Evolutionary conservation across 306 rosid species (phyloP).

Genomic region (Clitoria ternatea): DNA sequence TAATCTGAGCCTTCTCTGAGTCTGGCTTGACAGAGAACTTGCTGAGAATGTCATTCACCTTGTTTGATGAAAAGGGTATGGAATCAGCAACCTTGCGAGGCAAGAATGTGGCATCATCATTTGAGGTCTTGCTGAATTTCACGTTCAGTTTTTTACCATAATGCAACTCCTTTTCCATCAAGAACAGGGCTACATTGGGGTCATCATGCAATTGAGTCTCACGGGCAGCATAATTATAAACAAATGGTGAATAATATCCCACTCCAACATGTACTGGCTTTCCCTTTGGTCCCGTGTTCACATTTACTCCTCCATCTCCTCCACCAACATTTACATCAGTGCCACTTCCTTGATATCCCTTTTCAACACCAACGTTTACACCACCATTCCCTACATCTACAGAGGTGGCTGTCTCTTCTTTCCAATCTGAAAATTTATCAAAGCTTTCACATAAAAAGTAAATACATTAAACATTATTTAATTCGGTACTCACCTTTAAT

Average conservation of each 20-base stretch:
- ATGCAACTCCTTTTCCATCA: constrained; percentile 60
- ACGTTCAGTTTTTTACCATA: constrained; percentile 47
- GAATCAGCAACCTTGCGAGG: constrained; percentile 44
- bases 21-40: constrained; percentile 42
- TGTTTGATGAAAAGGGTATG: constrained; percentile 67
- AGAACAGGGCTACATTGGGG: constrained; percentile 64
- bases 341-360: constrained; percentile 34
- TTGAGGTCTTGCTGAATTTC: constrained; percentile 46
- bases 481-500: neutral
- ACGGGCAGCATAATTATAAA: constrained; percentile 29
- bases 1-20: constrained; percentile 37
- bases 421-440: constrained; percentile 27
- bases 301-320: constrained; percentile 45
- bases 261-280: constrained; percentile 56
- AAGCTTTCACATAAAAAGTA: neutral
- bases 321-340: constrained; percentile 55
- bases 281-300: constrained; percentile 31
- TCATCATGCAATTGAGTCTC: constrained; percentile 62
- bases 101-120: constrained; percentile 34
- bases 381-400: constrained; percentile 55
- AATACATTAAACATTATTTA: neutral
- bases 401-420: constrained; percentile 44
- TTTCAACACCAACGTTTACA: constrained; percentile 33
- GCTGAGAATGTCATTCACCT: constrained; percentile 34
- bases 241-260: constrained; percentile 3